Percentiles rank a stretch among this genome's conserved stretches.
Conservation (phyloP, 768 basidiomycete genomes). For the Mycena albidolilacea region DNA sequence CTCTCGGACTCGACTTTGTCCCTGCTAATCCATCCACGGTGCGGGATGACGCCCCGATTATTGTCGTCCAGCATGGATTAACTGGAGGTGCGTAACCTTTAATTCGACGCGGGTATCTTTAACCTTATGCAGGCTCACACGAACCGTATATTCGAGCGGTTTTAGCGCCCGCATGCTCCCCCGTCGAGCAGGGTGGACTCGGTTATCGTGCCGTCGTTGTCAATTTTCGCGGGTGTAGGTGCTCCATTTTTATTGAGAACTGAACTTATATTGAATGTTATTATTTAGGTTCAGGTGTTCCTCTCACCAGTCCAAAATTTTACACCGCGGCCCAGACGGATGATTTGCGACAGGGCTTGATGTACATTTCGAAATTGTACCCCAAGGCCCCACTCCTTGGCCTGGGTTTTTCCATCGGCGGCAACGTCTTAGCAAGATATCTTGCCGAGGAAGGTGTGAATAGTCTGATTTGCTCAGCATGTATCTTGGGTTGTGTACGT, state of each 20-base stretch:
- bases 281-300: constrained; percentile 82
- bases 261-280: constrained; percentile 2
- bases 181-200: constrained; percentile 83
- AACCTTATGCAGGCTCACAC: constrained; percentile 75
- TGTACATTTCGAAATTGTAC: constrained; percentile 79
- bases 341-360: constrained; percentile 86
- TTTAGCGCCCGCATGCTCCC: constrained; percentile 78
- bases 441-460: constrained; percentile 84
- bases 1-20: constrained; percentile 76
- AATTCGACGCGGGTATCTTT: constrained; percentile 1
- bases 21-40: constrained; percentile 57
- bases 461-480: constrained; percentile 76
- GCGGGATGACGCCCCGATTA: constrained; percentile 62
- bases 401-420: constrained; percentile 94
- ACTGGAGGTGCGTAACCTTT: constrained; percentile 58
- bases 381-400: constrained; percentile 89
- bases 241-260: constrained; percentile 21
- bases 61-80: constrained; percentile 73
- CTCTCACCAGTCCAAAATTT: constrained; percentile 85
- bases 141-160: constrained; percentile 93
- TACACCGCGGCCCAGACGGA: constrained; percentile 94
- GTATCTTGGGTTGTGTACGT: constrained; percentile 84
- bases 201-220: constrained; percentile 93
- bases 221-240: constrained; percentile 93
- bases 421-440: constrained; percentile 91